Evolutionary conservation across 176 grass and related monocot genomes (phyloP).

Genomic region (sorghum (Sorghum bicolor)): Sorghum_bicolor_NCBIv3 NC_012874.2:53797501-53798000

Average conservation of each 20-base stretch:
- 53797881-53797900: constrained; percentile 47
- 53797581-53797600: no score
- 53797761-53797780: constrained; percentile 50
- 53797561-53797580: no score
- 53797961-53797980: constrained; percentile 79
- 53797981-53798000: constrained; percentile 86
- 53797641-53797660: neutral
- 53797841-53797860: constrained; percentile 96
- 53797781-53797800: constrained; percentile 55
- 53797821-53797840: constrained; percentile 83
- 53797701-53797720: neutral
- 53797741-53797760: constrained; percentile 17
- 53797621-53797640: neutral
- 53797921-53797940: constrained; percentile 24
- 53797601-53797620: no score
- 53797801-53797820: constrained; percentile 56
- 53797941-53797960: constrained; percentile 61
- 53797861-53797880: constrained; percentile 87
- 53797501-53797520: neutral
- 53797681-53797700: constrained; percentile 26
- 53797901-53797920: neutral
- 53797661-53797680: constrained; percentile 43
- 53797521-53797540: neutral
- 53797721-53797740: neutral
- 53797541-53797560: no score